Percentiles rank a stretch among this genome's conserved stretches.
These are phyloP conservation scores for Plasmopara muralis DNA, from an alignment of 352 stramenopile genomes.

Conservation along the genomic window DNA sequence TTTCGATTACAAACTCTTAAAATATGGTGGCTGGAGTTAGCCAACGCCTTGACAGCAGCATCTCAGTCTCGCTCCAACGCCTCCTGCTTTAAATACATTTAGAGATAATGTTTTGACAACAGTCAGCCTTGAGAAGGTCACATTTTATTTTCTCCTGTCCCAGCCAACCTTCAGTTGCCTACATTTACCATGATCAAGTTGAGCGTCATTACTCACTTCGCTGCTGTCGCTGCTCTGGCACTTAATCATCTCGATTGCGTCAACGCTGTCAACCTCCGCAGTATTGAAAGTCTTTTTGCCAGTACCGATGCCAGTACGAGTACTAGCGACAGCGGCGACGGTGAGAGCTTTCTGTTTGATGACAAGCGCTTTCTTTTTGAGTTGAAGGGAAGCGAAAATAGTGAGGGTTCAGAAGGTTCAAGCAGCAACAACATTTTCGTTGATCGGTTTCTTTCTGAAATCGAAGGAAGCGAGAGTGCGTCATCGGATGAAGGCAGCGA, in stretches of 20 bases:
- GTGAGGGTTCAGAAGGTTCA: not conserved
- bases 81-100: not conserved
- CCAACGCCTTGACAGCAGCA: not conserved
- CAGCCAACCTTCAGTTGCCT: not conserved
- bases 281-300: not conserved
- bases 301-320: constrained; percentile 11
- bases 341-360: not conserved
- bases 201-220: constrained; percentile 20
- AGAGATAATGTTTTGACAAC: not conserved
- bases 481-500: constrained; percentile 3
- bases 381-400: constrained; percentile 5
- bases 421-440: constrained; percentile 7
- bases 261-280: constrained; percentile 12
- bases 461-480: constrained; percentile 6
- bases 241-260: constrained; percentile 9
- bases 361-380: constrained; percentile 11
- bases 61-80: not conserved
- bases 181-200: constrained; percentile 20
- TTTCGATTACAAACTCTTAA: too few relatives aligned
- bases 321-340: constrained; percentile 5
- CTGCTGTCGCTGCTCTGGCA: constrained; percentile 3
- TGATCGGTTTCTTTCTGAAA: constrained; percentile 12
- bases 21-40: not conserved
- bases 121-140: constrained; percentile 1
- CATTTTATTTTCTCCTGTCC: constrained; percentile 15